Base-by-base conservation (phyloP, 352 stramenopile species). In the Phytophthora nicotianae region DNA sequence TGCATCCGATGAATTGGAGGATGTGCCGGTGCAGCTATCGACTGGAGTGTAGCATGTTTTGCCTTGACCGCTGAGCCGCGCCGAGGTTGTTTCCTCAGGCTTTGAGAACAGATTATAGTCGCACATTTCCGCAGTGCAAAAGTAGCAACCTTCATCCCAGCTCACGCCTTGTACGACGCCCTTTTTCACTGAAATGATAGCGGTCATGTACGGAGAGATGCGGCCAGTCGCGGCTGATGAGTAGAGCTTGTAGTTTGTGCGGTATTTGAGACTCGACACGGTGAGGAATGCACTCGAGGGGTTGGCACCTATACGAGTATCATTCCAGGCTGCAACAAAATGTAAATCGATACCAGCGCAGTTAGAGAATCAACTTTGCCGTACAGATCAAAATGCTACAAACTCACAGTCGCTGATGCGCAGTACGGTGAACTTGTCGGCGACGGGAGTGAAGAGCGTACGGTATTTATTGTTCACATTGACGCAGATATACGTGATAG, bases 141-240 rank as follows among this genome's bases (percentile, higher is more conserved):
- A 90, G 74, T 88, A 92, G 58, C 83, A 94, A 0, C 83, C 83
- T 48, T 94, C 83, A 53, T 94, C 85, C 85, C 85, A 94, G 16
- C 81, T 86, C 40, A 94, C 80, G 23, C 85, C 85, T 62, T 91
- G 81, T 4, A 93, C 78, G 47, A 78, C 62, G 3, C 85, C 85
- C 49, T 92, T 87, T 68, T 91, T 91, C 57, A 91, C 83, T 3
- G 79, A 90, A 42, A 92, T 83, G 46, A 93, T 89, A 42, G 81
- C 85, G 5, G 85, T 93, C 58, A 92, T 75, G 64, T 82, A 91
- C 27, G 85, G 78, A 27, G 81, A 93, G n/a, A 90, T 65, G 35
- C 71, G 60, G 8, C 72, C 62, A 23, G 59, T 75, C 13, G 46
- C 58, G 1, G 77, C 74, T 14, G 81, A 79, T 5, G 81, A 76